A percentile compares a stretch with the other conserved stretches of the same genome.
Evolutionary conservation across 169 alveolate species (phyloP).

Genomic region (Toxoplasma gondii): DNA sequence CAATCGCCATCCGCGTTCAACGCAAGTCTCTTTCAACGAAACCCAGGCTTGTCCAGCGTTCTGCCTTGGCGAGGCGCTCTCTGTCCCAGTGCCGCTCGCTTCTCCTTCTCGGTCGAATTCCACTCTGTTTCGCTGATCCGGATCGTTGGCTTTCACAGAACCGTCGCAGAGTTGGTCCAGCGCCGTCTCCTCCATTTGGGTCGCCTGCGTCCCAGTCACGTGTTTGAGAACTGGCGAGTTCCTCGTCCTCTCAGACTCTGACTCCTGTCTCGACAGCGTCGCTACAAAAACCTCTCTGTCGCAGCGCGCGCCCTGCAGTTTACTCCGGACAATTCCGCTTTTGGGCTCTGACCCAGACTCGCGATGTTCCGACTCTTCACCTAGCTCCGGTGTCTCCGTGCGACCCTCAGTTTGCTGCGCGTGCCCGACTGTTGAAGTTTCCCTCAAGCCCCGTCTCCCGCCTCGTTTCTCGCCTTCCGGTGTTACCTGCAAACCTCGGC

Average conservation of each 20-base stretch:
- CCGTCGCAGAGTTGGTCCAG: neutral
- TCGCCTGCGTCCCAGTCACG: neutral
- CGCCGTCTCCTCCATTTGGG: neutral
- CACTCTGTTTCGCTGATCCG: neutral
- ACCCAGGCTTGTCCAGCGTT: neutral
- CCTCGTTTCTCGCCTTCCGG: too few relatives aligned
- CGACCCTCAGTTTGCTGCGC: too few relatives aligned
- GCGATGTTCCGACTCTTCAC: too few relatives aligned
- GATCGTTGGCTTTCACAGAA: neutral
- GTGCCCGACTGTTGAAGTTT: too few relatives aligned
- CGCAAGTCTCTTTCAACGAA: neutral
- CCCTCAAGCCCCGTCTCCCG: too few relatives aligned
- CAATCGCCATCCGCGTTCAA: conserved; percentile 5
- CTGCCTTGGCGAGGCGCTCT: neutral
- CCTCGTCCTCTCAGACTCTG: neutral
- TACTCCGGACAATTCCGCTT: too few relatives aligned
- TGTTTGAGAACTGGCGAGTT: too few relatives aligned
- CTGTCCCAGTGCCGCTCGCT: neutral
- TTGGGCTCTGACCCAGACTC: too few relatives aligned
- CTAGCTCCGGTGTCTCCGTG: too few relatives aligned
- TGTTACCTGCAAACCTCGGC: too few relatives aligned
- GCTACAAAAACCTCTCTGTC: neutral
- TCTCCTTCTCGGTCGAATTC: neutral
- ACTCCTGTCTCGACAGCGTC: neutral
- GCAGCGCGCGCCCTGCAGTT: too few relatives aligned